These are phyloP conservation scores for Plasmopara halstedii DNA, from an alignment of 352 stramenopile species.

Conservation along the genomic window DNA sequence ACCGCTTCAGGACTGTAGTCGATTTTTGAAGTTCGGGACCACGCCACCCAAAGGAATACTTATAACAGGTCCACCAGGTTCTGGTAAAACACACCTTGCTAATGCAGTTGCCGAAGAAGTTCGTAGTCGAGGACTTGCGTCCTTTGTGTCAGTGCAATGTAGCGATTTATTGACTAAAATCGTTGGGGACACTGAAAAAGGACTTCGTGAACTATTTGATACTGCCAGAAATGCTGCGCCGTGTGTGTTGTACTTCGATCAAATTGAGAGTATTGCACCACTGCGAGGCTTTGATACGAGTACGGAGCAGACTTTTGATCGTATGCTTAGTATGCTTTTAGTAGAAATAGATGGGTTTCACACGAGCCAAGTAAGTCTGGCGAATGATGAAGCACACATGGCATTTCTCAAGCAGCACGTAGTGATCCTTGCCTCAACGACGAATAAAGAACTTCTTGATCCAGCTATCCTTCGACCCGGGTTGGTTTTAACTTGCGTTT, in stretches of 20 bases:
- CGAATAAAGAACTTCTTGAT: constrained; percentile 64
- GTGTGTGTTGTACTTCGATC: constrained; percentile 89
- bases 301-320: constrained; percentile 89
- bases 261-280: constrained; percentile 87
- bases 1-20: constrained; percentile 91
- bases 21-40: constrained; percentile 97
- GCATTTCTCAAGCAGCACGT: constrained; percentile 78
- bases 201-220: constrained; percentile 80
- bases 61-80: constrained; percentile 97
- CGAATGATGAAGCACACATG: constrained; percentile 30
- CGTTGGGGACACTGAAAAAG: constrained; percentile 85
- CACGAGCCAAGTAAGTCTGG: constrained; percentile 31
- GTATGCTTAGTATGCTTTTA: constrained; percentile 85
- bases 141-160: constrained; percentile 84
- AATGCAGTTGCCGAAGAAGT: constrained; percentile 56
- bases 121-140: constrained; percentile 49
- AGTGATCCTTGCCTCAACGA: constrained; percentile 80
- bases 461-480: constrained; percentile 80
- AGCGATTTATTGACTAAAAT: constrained; percentile 88
- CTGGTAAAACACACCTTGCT: constrained; percentile 96
- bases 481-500: constrained; percentile 21
- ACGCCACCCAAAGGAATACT: constrained; percentile 95
- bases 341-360: constrained; percentile 89
- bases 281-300: constrained; percentile 86
- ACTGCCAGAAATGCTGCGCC: constrained; percentile 79